Percentiles rank a stretch among this genome's conserved stretches.
phyloP scores from a whole-genome alignment of 2,329 filamentous ascomycete species.

The Macrophomina pseudophaseolina region DNA sequence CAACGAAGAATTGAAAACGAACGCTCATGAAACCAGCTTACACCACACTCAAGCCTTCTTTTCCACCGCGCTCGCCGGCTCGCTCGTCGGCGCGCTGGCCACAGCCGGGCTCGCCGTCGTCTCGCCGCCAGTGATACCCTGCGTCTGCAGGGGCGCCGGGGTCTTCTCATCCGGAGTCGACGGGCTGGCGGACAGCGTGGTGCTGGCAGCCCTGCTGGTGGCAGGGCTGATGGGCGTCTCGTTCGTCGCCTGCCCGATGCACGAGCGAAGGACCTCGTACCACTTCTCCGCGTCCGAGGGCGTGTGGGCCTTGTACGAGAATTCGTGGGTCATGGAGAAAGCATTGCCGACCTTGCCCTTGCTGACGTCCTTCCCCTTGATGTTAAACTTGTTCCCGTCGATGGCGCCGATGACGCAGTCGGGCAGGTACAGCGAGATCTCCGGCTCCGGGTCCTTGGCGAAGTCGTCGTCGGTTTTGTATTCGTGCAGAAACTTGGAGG shows the following conservation, averaged over 20 bases:
- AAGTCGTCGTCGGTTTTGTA: conserved; percentile 90
- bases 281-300: conserved; percentile 81
- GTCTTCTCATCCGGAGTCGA: conserved; percentile 27
- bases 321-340: conserved; percentile 77
- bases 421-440: conserved; percentile 88
- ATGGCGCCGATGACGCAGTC: conserved; percentile 79
- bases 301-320: conserved; percentile 86
- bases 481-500: conserved; percentile 88
- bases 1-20: not conserved
- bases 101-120: conserved; percentile 27
- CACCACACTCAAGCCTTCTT: conserved; percentile 33
- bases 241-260: conserved; percentile 58
- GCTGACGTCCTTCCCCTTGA: conserved; percentile 93
- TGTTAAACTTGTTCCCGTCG: conserved; percentile 82
- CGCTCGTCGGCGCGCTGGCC: conserved; percentile 9
- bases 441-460: conserved; percentile 75
- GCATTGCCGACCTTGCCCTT: conserved; percentile 78
- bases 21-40: not conserved
- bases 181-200: conserved; percentile 29
- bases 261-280: conserved; percentile 73
- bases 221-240: conserved; percentile 43
- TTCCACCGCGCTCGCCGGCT: conserved; percentile 34
- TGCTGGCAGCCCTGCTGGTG: conserved; percentile 43
- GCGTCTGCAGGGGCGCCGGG: conserved; percentile 40
- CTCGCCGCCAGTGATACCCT: conserved; percentile 36